Base-by-base conservation (phyloP, 2,329 filamentous ascomycete species). In the Colletotrichum karsti region DNA sequence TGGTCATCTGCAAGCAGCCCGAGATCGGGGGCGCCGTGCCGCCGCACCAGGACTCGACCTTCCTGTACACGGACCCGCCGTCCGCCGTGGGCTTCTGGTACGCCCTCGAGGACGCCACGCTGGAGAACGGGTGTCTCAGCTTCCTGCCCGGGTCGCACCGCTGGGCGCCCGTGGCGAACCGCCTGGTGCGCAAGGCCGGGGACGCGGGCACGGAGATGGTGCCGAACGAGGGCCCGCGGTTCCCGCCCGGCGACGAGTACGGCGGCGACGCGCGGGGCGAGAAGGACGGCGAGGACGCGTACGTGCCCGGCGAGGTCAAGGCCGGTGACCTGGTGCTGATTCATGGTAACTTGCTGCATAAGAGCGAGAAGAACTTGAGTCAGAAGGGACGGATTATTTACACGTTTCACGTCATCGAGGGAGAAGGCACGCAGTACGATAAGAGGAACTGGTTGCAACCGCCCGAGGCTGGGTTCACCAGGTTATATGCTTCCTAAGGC, bases 1-100 rank as follows among this genome's bases (percentile, higher is more conserved):
- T 99, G 96, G 87, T 98, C 28, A 98, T 99, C 74, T 98, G 94
- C 88, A 99, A 99, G 80, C 95, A 98, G 82, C 95, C 96, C 22
- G 93, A 97, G 81, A 98, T 98, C 59, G 96, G 96, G 28, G 95
- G 93, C 22, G 92, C 93, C 2, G 96, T 98, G 46, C 94, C 92
- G 1, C 90, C 94, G 22, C 96, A 99, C 78, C 95, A 97, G 81
- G 95, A 98, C 80, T 93, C 89, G 71, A 95, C 94, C 1, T 99
- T 98, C 73, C 74, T 99, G 69, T 98, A 97, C 78, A 98, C 96
- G 2, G 84, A 94, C 72, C 92, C 93, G 39, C 95, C 95, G 1
- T 93, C 89, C 41, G 96, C 96, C 0, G 93, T 98, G 2, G 96
- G 96, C 0, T 98, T 95, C 83, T 99, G 96, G 96, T 97, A 98